phyloP scores from a whole-genome alignment of 176 grass and related monocot species.

The Carex littledalei region DNA sequence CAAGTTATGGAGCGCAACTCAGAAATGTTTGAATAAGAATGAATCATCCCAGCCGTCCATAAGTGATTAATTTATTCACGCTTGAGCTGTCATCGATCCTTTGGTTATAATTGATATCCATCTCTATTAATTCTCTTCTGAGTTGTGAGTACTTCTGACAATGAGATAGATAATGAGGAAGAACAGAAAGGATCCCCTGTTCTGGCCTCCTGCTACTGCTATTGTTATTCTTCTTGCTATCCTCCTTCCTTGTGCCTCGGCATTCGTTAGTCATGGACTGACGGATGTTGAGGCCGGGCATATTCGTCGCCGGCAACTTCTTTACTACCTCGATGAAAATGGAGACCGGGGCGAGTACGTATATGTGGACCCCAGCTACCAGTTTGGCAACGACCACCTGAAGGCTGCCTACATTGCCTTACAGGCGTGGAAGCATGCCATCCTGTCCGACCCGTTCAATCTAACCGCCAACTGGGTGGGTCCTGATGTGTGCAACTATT shows the following conservation, averaged over 20 bases:
- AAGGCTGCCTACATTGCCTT: slow-evolving; percentile 75
- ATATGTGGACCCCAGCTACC: slow-evolving; percentile 37
- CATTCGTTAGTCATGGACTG: slow-evolving; percentile 34
- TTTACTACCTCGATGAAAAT: slow-evolving; percentile 25
- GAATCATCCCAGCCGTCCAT: slow-evolving; percentile 21
- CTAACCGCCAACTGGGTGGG: slow-evolving; percentile 63
- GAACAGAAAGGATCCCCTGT: not conserved
- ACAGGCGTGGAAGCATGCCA: slow-evolving; percentile 62
- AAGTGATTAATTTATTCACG: slow-evolving; percentile 6
- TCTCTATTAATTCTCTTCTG: not conserved
- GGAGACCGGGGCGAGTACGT: slow-evolving; percentile 2
- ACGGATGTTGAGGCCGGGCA: slow-evolving; percentile 28
- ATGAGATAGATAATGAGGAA: slow-evolving; percentile 25
- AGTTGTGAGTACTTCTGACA: not conserved
- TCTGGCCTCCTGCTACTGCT: slow-evolving; percentile 11
- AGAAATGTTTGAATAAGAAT: slow-evolving; percentile 14
- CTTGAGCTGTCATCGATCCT: slow-evolving; percentile 21
- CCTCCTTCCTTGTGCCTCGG: slow-evolving; percentile 12
- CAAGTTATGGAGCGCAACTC: slow-evolving; percentile 36
- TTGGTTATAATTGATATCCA: not conserved
- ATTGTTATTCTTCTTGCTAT: slow-evolving; percentile 20
- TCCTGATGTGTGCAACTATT: slow-evolving; percentile 68
- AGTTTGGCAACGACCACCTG: slow-evolving; percentile 50
- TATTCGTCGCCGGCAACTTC: slow-evolving; percentile 47
- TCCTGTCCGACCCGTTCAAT: slow-evolving; percentile 81